Conservation (phyloP, 2,329 filamentous ascomycete genomes). For the Fusarium burgessii region DNA sequence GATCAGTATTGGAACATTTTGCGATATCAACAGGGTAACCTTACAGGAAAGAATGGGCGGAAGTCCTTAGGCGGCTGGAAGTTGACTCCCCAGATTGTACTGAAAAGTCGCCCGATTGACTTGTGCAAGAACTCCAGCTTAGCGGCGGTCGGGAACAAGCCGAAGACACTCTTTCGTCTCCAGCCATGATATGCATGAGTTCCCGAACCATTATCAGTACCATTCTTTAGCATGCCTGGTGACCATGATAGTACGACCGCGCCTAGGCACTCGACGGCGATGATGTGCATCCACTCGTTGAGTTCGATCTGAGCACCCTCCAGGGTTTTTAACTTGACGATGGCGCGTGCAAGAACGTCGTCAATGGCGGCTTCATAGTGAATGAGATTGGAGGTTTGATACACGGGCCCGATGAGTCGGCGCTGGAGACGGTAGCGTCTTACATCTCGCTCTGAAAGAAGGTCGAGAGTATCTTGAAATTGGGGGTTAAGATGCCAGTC, state of each 20-base stretch:
- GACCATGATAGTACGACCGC: constrained; percentile 65
- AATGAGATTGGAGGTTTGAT: constrained; percentile 57
- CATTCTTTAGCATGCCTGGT: constrained; percentile 58
- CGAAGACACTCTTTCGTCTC: constrained; percentile 65
- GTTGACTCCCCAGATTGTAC: constrained; percentile 58
- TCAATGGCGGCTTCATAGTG: constrained; percentile 59
- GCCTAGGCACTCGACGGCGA: constrained; percentile 64
- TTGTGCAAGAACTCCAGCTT: constrained; percentile 56
- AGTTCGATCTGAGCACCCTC: constrained; percentile 59
- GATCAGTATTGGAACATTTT: neutral
- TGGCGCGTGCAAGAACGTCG: constrained; percentile 51
- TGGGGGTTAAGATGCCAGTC: constrained; percentile 53
- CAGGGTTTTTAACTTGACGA: constrained; percentile 53
- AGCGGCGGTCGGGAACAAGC: constrained; percentile 59
- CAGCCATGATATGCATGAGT: constrained; percentile 62
- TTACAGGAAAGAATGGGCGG: constrained; percentile 62
- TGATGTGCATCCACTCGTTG: constrained; percentile 69
- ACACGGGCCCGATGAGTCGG: constrained; percentile 62
- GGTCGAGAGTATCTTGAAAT: constrained; percentile 61
- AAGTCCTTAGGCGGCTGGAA: constrained; percentile 59
- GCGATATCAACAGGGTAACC: constrained; percentile 1
- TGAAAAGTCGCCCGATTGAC: constrained; percentile 54
- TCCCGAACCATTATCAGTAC: constrained; percentile 61
- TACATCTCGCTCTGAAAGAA: constrained; percentile 62
- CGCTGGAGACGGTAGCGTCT: constrained; percentile 62